Evolutionary conservation across 257 asterid species (phyloP).

Genomic region (Cinchona pubescens): DNA sequence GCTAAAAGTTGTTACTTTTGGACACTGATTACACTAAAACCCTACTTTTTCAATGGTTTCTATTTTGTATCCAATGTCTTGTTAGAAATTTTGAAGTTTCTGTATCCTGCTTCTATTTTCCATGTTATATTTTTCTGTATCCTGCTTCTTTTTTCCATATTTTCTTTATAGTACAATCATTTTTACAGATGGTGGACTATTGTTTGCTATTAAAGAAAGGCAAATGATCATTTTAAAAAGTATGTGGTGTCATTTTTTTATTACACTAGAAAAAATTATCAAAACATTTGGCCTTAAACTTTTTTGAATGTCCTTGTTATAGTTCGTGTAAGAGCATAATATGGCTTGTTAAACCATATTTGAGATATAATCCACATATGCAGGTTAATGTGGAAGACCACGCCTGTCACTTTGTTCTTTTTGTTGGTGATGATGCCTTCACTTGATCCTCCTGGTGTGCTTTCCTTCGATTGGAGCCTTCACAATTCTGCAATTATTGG

Average conservation of each 20-base stretch:
- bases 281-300: neutral
- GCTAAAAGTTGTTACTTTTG: neutral
- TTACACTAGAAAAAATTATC: neutral
- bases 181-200: neutral
- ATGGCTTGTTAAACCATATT: neutral
- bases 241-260: neutral
- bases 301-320: neutral
- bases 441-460: conserved; percentile 93
- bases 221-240: neutral
- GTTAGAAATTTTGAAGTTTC: neutral
- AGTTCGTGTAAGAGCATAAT: neutral
- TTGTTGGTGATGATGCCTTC: conserved; percentile 85
- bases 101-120: neutral
- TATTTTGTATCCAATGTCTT: neutral
- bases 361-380: neutral
- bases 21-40: neutral
- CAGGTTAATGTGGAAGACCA: conserved; percentile 99
- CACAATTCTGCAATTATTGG: conserved; percentile 58
- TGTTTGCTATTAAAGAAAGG: neutral
- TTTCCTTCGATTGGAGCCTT: conserved; percentile 66
- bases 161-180: neutral
- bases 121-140: too few species aligned
- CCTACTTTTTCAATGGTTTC: neutral
- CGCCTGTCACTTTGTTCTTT: conserved; percentile 89
- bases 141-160: neutral